Percentiles rank a stretch among this genome's conserved stretches.
Conservation (phyloP, 2,329 filamentous ascomycete species). For the Colletotrichum shisoi region DNA sequence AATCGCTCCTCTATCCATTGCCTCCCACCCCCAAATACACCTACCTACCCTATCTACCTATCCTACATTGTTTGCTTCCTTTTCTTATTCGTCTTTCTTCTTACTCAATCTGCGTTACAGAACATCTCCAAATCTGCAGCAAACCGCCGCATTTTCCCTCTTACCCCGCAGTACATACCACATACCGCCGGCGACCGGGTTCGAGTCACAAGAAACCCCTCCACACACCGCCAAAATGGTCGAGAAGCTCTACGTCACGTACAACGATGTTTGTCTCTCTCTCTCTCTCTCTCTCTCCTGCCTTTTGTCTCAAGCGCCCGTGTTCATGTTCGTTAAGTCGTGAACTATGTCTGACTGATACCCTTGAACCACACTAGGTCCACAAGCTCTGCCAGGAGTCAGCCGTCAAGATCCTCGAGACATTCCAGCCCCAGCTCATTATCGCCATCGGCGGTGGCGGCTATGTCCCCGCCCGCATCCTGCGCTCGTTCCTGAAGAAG, state of each 20-base stretch:
- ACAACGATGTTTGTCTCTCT: constrained; percentile 76
- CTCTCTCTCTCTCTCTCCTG: background rate
- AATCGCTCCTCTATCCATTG: constrained; percentile 2
- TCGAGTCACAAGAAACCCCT: constrained; percentile 11
- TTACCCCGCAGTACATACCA: constrained; percentile 35
- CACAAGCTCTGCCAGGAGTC: constrained; percentile 96
- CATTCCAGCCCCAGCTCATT: constrained; percentile 93
- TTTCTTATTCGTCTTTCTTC: background rate
- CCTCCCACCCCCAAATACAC: background rate
- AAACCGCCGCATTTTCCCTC: constrained; percentile 2
- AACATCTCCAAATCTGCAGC: constrained; percentile 37
- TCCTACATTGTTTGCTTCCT: background rate
- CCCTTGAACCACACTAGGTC: constrained; percentile 65
- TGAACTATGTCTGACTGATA: constrained; percentile 3
- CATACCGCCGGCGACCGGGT: background rate
- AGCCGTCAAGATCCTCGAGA: constrained; percentile 79
- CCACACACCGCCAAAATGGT: constrained; percentile 66
- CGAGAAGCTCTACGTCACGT: constrained; percentile 87
- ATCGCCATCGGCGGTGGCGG: constrained; percentile 98
- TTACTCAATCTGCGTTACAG: background rate
- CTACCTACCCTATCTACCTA: background rate
- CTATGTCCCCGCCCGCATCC: constrained; percentile 95
- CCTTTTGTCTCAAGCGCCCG: background rate
- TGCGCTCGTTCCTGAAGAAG: constrained; percentile 95
- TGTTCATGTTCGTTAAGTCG: no score